Evolutionary conservation across 1,139 yeast species (phyloP), one percentile per base, ranked within the genome.

Genomic region (Kodamaea anthophila): DNA sequence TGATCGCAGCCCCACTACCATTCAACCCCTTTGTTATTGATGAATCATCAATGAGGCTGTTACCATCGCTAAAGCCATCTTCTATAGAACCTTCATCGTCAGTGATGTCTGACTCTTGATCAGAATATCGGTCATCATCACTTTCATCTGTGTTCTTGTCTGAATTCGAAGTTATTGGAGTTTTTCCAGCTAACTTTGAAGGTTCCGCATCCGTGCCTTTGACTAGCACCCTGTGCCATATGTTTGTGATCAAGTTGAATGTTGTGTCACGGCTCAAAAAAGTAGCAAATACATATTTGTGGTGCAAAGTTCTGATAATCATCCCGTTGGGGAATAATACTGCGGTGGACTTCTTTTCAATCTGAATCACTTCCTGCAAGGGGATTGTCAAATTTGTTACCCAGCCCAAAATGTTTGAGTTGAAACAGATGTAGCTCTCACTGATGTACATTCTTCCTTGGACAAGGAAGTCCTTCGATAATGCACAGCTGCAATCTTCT

Each of bases 311-410:
- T 36, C 77, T 69, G 19, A 83, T 70, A 21, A 77, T 73, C 49
- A 83, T 75, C 3, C 86, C 87, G 48, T 81, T 82, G 9, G 87
- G 88, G 38, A 82, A 79, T 14, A 82, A 59, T 3, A 75, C 82
- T 0, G 87, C 86, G 0, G 88, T 80, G 4, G 77, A 70, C 44
- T 74, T 76, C 51, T 81, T 81, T 44, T 79, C 87, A 25, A 82
- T 70, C 43, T 77, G 80, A 13, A 79, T 73, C 23, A 82, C 77
- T 42, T 81, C 87, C 37, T 70, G 76, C 30, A 81, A 61, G 1
- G 87, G 83, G 5, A 82, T 72, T n/a, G 69, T 52, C 16, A 80
- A 49, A 38, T 76, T 74, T 5, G 87, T 81, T 1, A 77, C 79
- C 74, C 85, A 75, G 0, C 91, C 91, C 33, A 82, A 58, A 33